Conservation (phyloP, 1,284 basidiomycete species). For the Grifola frondosa region DNA sequence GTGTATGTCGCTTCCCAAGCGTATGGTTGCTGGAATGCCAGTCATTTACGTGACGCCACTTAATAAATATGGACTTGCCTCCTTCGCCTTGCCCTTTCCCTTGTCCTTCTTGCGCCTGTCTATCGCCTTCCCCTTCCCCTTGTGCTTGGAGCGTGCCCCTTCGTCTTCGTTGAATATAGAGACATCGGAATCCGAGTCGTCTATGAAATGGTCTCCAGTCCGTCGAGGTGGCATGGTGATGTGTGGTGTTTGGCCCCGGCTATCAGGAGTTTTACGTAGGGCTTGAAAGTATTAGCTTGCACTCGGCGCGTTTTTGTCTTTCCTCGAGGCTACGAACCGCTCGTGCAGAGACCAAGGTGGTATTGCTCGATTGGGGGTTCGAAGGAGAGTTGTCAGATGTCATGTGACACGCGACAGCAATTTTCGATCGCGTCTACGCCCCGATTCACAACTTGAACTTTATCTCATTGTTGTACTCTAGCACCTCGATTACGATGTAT, state of each 20-base stretch:
- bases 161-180: constrained; percentile 42
- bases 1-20: constrained; percentile 97
- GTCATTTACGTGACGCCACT: constrained; percentile 1
- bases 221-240: constrained; percentile 31
- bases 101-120: constrained; percentile 43
- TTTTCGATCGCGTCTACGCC: too few relatives aligned
- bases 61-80: constrained; percentile 35
- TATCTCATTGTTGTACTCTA: too few relatives aligned
- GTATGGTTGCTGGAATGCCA: constrained; percentile 62
- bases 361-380: too few relatives aligned
- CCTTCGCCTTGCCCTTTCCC: constrained; percentile 53
- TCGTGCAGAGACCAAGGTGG: too few relatives aligned
- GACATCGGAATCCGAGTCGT: constrained; percentile 55
- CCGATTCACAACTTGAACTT: too few relatives aligned
- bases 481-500: too few relatives aligned
- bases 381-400: too few relatives aligned
- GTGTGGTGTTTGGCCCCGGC: not conserved
- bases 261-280: too few relatives aligned
- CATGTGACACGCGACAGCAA: too few relatives aligned
- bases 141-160: constrained; percentile 39
- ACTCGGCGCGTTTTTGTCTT: not conserved
- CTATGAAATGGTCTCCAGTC: constrained; percentile 34
- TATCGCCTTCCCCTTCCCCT: constrained; percentile 44
- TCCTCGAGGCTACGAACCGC: too few relatives aligned
- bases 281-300: not conserved